These are phyloP conservation scores for Lepidium africanum DNA, from an alignment of 345 rosid genomes.

Conservation along the genomic window DNA sequence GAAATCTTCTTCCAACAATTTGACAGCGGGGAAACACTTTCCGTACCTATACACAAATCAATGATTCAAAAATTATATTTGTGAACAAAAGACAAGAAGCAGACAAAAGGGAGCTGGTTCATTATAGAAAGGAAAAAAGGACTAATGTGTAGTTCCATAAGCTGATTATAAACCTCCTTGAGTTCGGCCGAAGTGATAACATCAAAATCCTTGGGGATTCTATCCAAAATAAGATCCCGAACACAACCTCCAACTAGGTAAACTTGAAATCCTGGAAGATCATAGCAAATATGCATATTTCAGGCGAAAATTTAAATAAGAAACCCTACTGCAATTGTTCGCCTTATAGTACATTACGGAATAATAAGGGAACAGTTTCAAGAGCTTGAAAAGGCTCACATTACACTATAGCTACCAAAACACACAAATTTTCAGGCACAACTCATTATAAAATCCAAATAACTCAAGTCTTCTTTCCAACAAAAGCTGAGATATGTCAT, in stretches of 20 bases:
- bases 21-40: slow-evolving; percentile 31
- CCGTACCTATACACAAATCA: slow-evolving; percentile 32
- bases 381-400: neutral
- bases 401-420: neutral
- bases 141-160: neutral
- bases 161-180: slow-evolving; percentile 35
- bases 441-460: neutral
- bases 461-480: neutral
- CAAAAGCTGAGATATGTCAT: neutral
- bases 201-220: slow-evolving; percentile 67
- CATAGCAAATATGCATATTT: neutral
- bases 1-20: slow-evolving; percentile 64
- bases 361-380: neutral
- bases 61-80: neutral
- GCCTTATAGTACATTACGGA: neutral
- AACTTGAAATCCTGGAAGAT: slow-evolving; percentile 50
- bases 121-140: neutral
- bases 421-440: neutral
- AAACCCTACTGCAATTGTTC: neutral
- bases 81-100: neutral
- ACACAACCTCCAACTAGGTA: slow-evolving; percentile 75
- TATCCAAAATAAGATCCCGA: slow-evolving; percentile 62
- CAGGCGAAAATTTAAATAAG: neutral
- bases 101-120: neutral
- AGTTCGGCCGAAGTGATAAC: slow-evolving; percentile 60